Evolutionary conservation across 257 asterid species (phyloP).

Genomic region (Cordia subcordata): DNA sequence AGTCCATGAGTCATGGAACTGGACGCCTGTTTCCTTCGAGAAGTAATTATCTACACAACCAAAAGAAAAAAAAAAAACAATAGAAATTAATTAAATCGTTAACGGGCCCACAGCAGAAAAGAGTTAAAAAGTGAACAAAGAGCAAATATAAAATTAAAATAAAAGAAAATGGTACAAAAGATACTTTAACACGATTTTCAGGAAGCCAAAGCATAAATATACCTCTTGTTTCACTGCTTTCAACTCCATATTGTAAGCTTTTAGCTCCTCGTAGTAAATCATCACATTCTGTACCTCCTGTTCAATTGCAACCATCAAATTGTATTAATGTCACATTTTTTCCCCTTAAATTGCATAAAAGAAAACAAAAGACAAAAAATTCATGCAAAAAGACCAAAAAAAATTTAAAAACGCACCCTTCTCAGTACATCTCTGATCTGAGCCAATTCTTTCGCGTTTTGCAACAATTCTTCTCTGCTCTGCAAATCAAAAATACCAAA

Average conservation of each 20-base stretch:
- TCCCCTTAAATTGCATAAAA: not conserved
- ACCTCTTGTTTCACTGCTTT: slow-evolving; percentile 21
- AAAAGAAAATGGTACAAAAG: not conserved
- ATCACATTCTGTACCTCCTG: slow-evolving; percentile 34
- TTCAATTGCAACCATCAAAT: not conserved
- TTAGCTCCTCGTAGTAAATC: not conserved
- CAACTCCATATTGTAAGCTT: slow-evolving; percentile 12
- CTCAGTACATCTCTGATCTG: slow-evolving; percentile 30
- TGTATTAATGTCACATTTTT: not conserved
- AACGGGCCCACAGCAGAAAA: not conserved
- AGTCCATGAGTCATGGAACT: not conserved
- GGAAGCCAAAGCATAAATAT: not conserved
- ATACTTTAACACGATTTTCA: not conserved
- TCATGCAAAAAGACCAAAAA: not conserved
- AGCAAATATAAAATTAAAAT: not conserved
- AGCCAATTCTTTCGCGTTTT: slow-evolving; percentile 31
- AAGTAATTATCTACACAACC: not conserved
- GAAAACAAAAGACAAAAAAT: not conserved
- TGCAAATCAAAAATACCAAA: slow-evolving; percentile 16
- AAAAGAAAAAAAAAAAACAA: no score
- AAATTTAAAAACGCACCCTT: slow-evolving; percentile 29
- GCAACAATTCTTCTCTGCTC: slow-evolving; percentile 34
- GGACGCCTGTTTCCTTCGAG: not conserved
- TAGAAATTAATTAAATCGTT: no score
- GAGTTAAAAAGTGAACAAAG: not conserved